These are phyloP conservation scores for Clitopilus hobsonii DNA, from an alignment of 768 basidiomycete species.

Conservation along the genomic window DNA sequence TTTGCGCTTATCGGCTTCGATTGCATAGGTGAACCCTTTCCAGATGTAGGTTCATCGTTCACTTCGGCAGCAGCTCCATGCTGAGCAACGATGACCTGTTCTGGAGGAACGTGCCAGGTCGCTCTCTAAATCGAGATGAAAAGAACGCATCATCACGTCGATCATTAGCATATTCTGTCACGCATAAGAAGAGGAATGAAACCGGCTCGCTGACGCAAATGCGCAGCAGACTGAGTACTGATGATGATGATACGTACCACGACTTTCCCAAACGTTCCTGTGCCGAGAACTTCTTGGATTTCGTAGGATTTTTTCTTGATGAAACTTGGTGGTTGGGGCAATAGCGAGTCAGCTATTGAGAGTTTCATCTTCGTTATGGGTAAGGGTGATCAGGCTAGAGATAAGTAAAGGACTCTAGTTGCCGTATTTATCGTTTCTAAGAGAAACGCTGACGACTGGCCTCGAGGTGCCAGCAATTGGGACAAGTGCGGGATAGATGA, in stretches of 20 bases:
- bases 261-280: conserved; percentile 90
- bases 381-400: neutral
- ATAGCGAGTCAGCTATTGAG: conserved; percentile 50
- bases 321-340: conserved; percentile 84
- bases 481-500: too few species aligned
- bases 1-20: conserved; percentile 16
- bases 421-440: neutral
- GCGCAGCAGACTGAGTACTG: too few species aligned
- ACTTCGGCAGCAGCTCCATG: conserved; percentile 48
- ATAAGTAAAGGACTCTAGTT: neutral
- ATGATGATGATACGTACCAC: conserved; percentile 61
- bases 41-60: neutral
- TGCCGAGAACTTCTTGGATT: conserved; percentile 67
- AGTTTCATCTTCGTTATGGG: conserved; percentile 30
- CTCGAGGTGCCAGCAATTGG: neutral
- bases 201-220: neutral
- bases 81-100: conserved; percentile 50
- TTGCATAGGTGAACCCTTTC: conserved; percentile 14
- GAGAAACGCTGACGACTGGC: neutral
- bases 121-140: conserved; percentile 43
- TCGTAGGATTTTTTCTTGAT: conserved; percentile 82
- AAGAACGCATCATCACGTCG: neutral
- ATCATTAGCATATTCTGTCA: neutral
- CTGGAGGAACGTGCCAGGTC: conserved; percentile 72
- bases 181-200: neutral